A percentile compares a stretch with the other conserved stretches of the same genome.
These are phyloP conservation scores for Candida qinlingensis DNA, from an alignment of 805 yeast species.

Conservation along the genomic window DNA sequence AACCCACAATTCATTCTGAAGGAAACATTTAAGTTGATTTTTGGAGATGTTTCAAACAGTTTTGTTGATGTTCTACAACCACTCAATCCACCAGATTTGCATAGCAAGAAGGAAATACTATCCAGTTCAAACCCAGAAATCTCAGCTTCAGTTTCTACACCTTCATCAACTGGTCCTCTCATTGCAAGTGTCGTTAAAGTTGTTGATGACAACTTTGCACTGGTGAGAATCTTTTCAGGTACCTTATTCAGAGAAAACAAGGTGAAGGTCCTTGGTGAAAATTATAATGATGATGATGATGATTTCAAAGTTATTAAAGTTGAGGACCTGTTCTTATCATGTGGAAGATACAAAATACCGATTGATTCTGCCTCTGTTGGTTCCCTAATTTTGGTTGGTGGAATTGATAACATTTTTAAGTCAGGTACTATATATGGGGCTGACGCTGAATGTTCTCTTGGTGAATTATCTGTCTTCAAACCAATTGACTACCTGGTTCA, in stretches of 20 bases:
- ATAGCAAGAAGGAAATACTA: conserved; percentile 23
- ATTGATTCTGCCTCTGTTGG: conserved; percentile 57
- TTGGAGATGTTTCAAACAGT: conserved; percentile 41
- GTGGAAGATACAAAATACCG: conserved; percentile 64
- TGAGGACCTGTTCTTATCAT: conserved; percentile 39
- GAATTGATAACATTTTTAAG: conserved; percentile 56
- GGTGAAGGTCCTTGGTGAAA: conserved; percentile 54
- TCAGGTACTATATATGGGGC: conserved; percentile 49
- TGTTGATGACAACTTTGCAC: conserved; percentile 48
- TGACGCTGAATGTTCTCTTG: conserved; percentile 6
- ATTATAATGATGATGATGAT: conserved; percentile 44
- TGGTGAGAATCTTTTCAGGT: conserved; percentile 64
- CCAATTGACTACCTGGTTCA: conserved; percentile 40
- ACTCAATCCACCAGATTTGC: conserved; percentile 34
- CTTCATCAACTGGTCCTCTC: conserved; percentile 38
- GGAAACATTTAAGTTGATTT: conserved; percentile 48
- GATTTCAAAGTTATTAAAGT: conserved; percentile 37
- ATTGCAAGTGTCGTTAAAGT: conserved; percentile 56
- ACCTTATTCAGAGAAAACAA: conserved; percentile 39
- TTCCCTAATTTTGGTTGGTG: conserved; percentile 60
- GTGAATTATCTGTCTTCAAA: conserved; percentile 28
- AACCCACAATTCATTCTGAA: conserved; percentile 59
- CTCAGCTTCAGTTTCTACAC: conserved; percentile 17
- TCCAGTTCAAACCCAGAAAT: conserved; percentile 21
- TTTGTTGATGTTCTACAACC: conserved; percentile 45